Evolutionary conservation across 495 filamentous ascomycete species (phyloP).

Genomic region (Chaetomidium leptoderma): DNA sequence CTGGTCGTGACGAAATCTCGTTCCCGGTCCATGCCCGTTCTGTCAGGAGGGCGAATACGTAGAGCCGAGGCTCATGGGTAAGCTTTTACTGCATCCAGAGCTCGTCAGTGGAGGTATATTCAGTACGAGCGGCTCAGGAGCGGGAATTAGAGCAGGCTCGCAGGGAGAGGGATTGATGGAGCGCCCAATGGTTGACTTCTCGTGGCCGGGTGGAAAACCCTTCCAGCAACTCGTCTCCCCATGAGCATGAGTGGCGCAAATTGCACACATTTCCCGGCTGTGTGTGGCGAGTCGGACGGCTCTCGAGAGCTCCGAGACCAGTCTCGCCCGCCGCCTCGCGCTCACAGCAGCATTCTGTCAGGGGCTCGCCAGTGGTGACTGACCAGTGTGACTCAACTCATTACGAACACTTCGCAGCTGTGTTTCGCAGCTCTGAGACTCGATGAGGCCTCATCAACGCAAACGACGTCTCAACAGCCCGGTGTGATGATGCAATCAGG

Average conservation of each 20-base stretch:
- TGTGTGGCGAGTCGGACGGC: constrained; percentile 2
- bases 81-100: background rate
- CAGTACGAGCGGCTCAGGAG: no score
- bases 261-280: background rate
- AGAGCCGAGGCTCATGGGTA: background rate
- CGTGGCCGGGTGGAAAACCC: no score
- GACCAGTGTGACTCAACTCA: background rate
- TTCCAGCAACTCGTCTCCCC: background rate
- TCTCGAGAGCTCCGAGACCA: background rate
- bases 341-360: background rate
- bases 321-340: background rate
- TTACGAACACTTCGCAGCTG: background rate
- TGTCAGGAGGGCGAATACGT: no score
- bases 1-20: background rate
- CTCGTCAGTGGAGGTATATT: background rate
- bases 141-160: no score
- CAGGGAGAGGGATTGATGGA: background rate
- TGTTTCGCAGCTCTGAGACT: background rate
- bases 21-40: background rate
- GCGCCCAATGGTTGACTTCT: background rate
- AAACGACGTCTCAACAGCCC: background rate
- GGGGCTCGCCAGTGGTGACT: background rate
- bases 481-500: background rate
- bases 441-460: background rate
- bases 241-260: constrained; percentile 3